These are phyloP conservation scores for Podospora conica DNA, from an alignment of 495 filamentous ascomycete genomes.

Conservation along the genomic window DNA sequence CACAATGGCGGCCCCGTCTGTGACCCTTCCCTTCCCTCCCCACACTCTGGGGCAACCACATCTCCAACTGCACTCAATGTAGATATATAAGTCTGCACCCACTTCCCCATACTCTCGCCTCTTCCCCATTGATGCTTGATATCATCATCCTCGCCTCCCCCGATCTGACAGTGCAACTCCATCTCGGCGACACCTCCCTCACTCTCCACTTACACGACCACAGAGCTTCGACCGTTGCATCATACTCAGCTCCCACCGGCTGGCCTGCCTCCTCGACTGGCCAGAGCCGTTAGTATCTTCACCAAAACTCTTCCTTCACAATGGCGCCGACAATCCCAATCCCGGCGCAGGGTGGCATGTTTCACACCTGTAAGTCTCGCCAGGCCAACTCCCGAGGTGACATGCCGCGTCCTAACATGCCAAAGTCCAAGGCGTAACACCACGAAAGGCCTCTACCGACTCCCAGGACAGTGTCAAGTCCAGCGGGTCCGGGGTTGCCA, in stretches of 20 bases:
- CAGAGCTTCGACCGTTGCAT: not conserved
- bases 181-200: not conserved
- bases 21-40: slow-evolving; percentile 24
- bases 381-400: not conserved
- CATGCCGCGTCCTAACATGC: slow-evolving; percentile 5
- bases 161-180: slow-evolving; percentile 12
- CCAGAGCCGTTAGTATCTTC: slow-evolving; percentile 2
- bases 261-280: not conserved
- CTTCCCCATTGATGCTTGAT: slow-evolving; percentile 23
- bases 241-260: slow-evolving; percentile 1
- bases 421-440: slow-evolving; percentile 43
- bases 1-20: slow-evolving; percentile 24
- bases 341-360: slow-evolving; percentile 48
- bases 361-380: slow-evolving; percentile 41
- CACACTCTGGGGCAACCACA: slow-evolving; percentile 24
- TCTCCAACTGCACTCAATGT: slow-evolving; percentile 30
- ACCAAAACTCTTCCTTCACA: slow-evolving; percentile 13
- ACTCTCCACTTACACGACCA: not conserved
- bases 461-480: slow-evolving; percentile 41
- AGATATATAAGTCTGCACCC: slow-evolving; percentile 33
- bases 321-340: slow-evolving; percentile 46
- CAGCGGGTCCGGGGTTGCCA: slow-evolving; percentile 33
- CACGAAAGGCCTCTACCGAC: slow-evolving; percentile 41
- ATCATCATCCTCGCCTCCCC: slow-evolving; percentile 15
- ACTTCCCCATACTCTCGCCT: slow-evolving; percentile 27